Conservation (phyloP, 2,329 filamentous ascomycete species). For the Juglanconis sp. region DNA sequence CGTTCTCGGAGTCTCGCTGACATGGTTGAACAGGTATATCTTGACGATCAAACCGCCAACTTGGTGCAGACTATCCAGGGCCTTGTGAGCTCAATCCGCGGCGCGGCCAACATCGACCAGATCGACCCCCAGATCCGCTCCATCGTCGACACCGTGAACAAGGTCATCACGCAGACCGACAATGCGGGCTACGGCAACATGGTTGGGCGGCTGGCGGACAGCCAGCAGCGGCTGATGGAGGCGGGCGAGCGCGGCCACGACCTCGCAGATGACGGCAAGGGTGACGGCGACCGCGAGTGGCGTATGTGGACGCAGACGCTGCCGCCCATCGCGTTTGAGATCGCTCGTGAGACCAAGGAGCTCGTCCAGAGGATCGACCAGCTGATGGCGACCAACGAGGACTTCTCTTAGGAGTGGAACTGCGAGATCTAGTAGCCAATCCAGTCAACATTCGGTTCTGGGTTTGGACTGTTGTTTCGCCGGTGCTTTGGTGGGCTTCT, state of each 20-base stretch:
- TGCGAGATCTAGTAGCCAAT: slow-evolving; percentile 16
- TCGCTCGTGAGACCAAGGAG: slow-evolving; percentile 79
- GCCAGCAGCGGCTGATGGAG: slow-evolving; percentile 63
- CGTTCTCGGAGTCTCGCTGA: not conserved
- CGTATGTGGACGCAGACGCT: slow-evolving; percentile 66
- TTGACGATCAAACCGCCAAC: slow-evolving; percentile 77
- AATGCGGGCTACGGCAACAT: slow-evolving; percentile 52
- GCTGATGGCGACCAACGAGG: slow-evolving; percentile 23
- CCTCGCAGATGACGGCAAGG: slow-evolving; percentile 50
- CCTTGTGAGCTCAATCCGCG: slow-evolving; percentile 71
- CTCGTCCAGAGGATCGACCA: slow-evolving; percentile 42
- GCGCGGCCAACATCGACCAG: slow-evolving; percentile 58
- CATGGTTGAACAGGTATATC: slow-evolving; percentile 56
- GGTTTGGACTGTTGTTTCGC: not conserved
- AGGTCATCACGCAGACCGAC: slow-evolving; percentile 66
- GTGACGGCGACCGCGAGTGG: slow-evolving; percentile 54
- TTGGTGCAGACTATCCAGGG: slow-evolving; percentile 78
- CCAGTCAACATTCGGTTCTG: not conserved
- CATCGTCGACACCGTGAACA: slow-evolving; percentile 68
- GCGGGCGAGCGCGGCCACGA: slow-evolving; percentile 59
- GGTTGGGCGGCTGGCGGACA: slow-evolving; percentile 56
- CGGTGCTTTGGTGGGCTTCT: not conserved
- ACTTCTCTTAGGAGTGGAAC: slow-evolving; percentile 25
- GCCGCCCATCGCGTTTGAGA: slow-evolving; percentile 82
- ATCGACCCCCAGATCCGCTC: slow-evolving; percentile 68